phyloP scores from a whole-genome alignment of 31 red algal species.

The Asparagopsis taxiformis region DNA sequence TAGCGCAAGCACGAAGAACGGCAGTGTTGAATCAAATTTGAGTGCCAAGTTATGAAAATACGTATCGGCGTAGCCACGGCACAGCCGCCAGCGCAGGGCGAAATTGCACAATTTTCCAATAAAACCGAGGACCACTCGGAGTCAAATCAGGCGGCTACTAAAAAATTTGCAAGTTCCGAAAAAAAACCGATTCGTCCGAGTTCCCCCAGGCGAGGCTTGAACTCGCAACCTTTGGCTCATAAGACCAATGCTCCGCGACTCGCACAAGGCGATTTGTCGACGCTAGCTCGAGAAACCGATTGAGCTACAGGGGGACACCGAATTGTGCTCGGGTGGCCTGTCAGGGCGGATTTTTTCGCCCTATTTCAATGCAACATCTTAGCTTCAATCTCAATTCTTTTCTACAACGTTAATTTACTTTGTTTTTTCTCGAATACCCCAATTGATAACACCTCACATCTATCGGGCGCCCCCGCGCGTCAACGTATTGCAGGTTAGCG shows the following conservation, averaged over 20 bases:
- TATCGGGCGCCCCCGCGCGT: slow-evolving; percentile 43
- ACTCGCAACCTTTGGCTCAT: slow-evolving; percentile 85
- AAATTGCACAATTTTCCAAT: too few species aligned
- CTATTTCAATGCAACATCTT: neutral
- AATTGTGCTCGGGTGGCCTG: too few species aligned
- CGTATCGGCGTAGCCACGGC: too few species aligned
- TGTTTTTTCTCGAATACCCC: slow-evolving; percentile 6
- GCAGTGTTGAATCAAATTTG: too few species aligned
- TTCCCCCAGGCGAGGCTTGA: slow-evolving; percentile 80
- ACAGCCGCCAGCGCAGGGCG: too few species aligned
- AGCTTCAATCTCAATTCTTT: neutral
- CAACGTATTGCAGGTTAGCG: slow-evolving; percentile 26
- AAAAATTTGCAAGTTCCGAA: too few species aligned
- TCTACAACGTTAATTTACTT: neutral
- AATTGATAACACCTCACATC: slow-evolving; percentile 57
- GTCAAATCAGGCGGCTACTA: too few species aligned
- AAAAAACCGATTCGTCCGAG: too few species aligned
- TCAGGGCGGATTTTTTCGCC: neutral
- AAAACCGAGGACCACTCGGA: too few species aligned
- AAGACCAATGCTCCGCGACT: slow-evolving; percentile 70
- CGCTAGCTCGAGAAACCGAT: slow-evolving; percentile 32
- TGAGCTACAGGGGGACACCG: slow-evolving; percentile 78
- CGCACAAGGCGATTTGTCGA: slow-evolving; percentile 11
- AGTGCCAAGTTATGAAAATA: too few species aligned
- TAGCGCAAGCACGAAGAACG: too few species aligned